A percentile compares a stretch with the other conserved stretches of the same genome.
Evolutionary conservation across 441 rosid species (phyloP).

Genomic region (Kokia cookei): DNA sequence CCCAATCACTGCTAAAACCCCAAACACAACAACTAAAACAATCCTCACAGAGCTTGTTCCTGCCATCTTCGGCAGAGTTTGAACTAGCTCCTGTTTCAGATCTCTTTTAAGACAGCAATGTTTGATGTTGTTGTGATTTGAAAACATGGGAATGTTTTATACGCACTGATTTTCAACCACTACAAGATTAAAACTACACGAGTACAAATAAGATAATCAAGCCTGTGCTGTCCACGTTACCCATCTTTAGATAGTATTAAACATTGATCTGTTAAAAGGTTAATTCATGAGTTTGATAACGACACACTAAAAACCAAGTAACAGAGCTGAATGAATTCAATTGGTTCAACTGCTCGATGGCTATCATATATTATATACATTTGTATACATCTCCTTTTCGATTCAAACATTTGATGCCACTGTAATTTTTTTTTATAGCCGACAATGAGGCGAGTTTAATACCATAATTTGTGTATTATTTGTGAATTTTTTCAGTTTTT

Average conservation of each 20-base stretch:
- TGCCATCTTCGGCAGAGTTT: conserved; percentile 12
- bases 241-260: background rate
- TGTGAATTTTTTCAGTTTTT: no score
- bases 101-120: background rate
- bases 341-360: no score
- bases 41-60: conserved; percentile 7
- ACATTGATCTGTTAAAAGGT: no score
- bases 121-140: background rate
- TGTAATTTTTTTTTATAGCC: no score
- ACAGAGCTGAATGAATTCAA: no score
- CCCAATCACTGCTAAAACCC: conserved; percentile 24
- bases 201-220: background rate
- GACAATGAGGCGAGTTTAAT: no score
- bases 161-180: background rate
- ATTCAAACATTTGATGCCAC: no score
- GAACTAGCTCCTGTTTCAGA: background rate
- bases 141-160: background rate
- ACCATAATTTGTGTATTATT: no score
- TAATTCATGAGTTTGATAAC: no score
- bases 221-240: background rate
- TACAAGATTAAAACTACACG: background rate
- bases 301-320: no score
- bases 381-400: no score
- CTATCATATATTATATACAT: no score
- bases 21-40: background rate